These are phyloP conservation scores for Neoboletus subvelutipes DNA, from an alignment of 768 basidiomycete species.

Conservation along the genomic window DNA sequence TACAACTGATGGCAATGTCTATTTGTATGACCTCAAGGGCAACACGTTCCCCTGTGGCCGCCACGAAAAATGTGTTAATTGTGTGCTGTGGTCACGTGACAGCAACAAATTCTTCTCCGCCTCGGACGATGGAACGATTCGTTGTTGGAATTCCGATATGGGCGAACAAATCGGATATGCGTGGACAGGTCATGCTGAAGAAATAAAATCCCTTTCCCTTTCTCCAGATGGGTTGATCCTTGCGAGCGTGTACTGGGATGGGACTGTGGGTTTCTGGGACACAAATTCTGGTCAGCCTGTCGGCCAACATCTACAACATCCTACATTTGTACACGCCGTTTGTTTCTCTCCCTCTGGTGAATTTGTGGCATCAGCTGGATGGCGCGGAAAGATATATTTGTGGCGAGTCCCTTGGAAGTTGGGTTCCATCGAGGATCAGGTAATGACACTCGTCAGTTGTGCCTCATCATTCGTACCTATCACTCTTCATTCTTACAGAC, in stretches of 20 bases:
- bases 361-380: background rate
- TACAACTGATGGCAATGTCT: accelerated
- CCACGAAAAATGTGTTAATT: accelerated
- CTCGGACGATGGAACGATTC: background rate
- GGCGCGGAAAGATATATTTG: background rate
- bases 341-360: background rate
- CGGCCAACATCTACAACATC: conserved; percentile 2
- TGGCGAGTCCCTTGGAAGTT: background rate
- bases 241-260: conserved; percentile 2
- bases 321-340: background rate
- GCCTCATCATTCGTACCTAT: background rate
- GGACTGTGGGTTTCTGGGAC: conserved; percentile 11
- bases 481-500: background rate
- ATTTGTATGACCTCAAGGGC: no score
- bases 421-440: background rate
- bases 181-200: conserved; percentile 8
- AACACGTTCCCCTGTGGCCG: no score
- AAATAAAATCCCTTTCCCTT: no score
- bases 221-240: background rate
- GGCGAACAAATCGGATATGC: background rate
- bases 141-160: conserved; percentile 7
- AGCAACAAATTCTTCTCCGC: no score
- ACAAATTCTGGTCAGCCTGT: background rate
- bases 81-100: no score
- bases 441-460: background rate